Evolutionary conservation across 352 stramenopile species (phyloP).

Genomic region (Globisporangium recalcitrans): DNA sequence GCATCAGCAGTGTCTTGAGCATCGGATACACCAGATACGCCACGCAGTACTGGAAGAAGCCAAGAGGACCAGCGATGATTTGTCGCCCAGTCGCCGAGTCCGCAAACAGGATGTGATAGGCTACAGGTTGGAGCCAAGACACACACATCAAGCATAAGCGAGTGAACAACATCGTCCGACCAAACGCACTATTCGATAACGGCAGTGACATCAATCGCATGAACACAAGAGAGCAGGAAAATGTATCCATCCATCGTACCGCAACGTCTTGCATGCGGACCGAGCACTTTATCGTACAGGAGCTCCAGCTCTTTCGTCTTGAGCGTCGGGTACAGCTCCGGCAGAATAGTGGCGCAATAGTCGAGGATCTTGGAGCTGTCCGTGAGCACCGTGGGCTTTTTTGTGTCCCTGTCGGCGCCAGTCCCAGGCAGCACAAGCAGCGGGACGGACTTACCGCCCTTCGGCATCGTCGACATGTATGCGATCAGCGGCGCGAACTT

Average conservation of each 20-base stretch:
- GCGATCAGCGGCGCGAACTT: slow-evolving; percentile 42
- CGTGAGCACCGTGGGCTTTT: slow-evolving; percentile 15
- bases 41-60: slow-evolving; percentile 22
- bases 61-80: slow-evolving; percentile 20
- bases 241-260: slow-evolving; percentile 19
- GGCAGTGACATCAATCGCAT: neutral
- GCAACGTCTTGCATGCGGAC: slow-evolving; percentile 24
- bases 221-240: neutral
- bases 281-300: slow-evolving; percentile 37
- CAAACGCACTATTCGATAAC: neutral
- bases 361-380: slow-evolving; percentile 43
- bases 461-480: slow-evolving; percentile 37
- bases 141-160: neutral
- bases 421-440: slow-evolving; percentile 24
- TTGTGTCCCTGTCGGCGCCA: neutral
- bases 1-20: slow-evolving; percentile 25
- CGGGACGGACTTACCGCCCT: slow-evolving; percentile 39
- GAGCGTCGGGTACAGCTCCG: slow-evolving; percentile 32
- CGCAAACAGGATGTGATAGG: slow-evolving; percentile 33
- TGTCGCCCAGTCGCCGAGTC: slow-evolving; percentile 15
- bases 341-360: slow-evolving; percentile 28
- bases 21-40: slow-evolving; percentile 23
- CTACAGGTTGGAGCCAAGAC: slow-evolving; percentile 9
- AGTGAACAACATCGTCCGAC: neutral
- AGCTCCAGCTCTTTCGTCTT: slow-evolving; percentile 35